Base-by-base conservation (phyloP, 805 yeast species). In the Hanseniaspora hatyaiensis region DNA sequence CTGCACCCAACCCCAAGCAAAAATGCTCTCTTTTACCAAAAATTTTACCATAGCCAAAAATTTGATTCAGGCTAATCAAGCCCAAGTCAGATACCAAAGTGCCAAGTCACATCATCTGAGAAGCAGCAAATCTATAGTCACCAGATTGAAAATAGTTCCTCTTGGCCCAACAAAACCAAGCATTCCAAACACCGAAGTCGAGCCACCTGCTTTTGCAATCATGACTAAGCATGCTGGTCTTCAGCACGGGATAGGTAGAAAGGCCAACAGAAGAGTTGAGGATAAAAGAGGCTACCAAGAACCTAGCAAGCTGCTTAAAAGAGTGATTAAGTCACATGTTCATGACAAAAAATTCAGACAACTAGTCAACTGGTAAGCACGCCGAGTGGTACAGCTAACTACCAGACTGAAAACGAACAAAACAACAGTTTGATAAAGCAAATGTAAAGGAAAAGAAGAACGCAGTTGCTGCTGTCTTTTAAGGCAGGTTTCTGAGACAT, bases 241-340 rank as follows among this genome's bases (percentile, higher is more conserved):
- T 13, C 34, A 38, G 15, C 49, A 45, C 29, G 49, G 49, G 29
- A 37, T 37, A 16, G 49, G 42, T 24, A 40, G 34, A 20, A 36
- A 40, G 42, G 28, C 28, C 3, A 39, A 37, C 15, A 45, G 34
- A 37, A 28, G 40, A 36, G 28, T 38, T 19, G 28, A 18, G 29
- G 49, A 45, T 22, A 45, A 37, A 16, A 45, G 49, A 45, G 49
- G 49, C 6, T 45, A 30, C 38, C 40, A 32, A 23, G 49, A 45
- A 31, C 49, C 49, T 24, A 45, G 29, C 16, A 36, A 36, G 16
- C 18, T 36, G 3, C 28, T 45, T 24, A 45, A 45, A 19, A 45
- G 32, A 24, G 30, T 30, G 8, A 45, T 45, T 22, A 45, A 37
- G n/a, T 30, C 30, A 6, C 34, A 37, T 20, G 31, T 45, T n/a